Conservation (phyloP, 148 eudicot genomes). For the Tetragonia tetragonoides region DNA sequence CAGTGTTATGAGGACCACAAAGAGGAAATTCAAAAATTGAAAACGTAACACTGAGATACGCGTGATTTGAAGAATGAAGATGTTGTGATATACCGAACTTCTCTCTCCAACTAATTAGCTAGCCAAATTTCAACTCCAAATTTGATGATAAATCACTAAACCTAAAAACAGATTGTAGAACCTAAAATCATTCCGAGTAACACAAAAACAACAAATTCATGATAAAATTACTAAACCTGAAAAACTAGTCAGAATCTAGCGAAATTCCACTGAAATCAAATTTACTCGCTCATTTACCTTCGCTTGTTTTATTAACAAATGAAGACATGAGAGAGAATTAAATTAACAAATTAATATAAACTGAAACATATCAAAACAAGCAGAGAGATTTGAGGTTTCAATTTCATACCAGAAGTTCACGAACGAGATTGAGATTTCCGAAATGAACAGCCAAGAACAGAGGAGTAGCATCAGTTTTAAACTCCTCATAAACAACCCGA, state of each 20-base stretch:
- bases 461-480: slow-evolving; percentile 79
- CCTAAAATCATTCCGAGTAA: background rate
- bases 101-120: background rate
- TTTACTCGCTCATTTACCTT: too few relatives aligned
- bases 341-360: too few relatives aligned
- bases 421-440: slow-evolving; percentile 54
- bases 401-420: slow-evolving; percentile 36
- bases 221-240: too few relatives aligned
- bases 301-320: too few relatives aligned
- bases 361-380: background rate
- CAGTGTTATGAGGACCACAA: slow-evolving; percentile 14
- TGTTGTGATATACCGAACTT: background rate
- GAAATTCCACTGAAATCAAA: too few relatives aligned
- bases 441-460: slow-evolving; percentile 69
- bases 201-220: too few relatives aligned
- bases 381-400: background rate
- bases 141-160: too few relatives aligned
- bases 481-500: slow-evolving; percentile 49
- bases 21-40: slow-evolving; percentile 3
- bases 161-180: background rate
- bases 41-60: background rate
- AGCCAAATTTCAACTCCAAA: background rate
- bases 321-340: too few relatives aligned
- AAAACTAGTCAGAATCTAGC: too few relatives aligned
- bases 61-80: too few relatives aligned